Conservation (phyloP, 306 rosid species). For the Quercus rubra region DNA sequence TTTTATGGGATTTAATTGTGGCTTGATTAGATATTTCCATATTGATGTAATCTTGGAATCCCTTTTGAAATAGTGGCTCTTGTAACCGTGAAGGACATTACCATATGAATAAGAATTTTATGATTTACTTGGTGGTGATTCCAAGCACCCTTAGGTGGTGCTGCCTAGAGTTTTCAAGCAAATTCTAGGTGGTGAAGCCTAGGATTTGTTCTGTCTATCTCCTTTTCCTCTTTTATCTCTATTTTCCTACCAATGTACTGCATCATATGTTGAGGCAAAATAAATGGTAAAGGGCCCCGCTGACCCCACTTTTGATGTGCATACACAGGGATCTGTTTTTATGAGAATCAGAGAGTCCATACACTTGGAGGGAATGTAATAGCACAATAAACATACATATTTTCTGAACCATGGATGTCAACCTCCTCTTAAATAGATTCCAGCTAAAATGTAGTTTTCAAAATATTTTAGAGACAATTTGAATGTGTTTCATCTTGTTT, state of each 20-base stretch:
- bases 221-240: not conserved
- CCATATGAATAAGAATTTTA: too few species aligned
- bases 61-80: too few species aligned
- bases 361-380: not conserved
- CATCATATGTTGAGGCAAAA: not conserved
- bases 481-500: not conserved
- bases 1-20: too few species aligned
- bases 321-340: not conserved
- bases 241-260: too few species aligned
- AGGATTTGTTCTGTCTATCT: not conserved
- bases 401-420: not conserved
- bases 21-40: too few species aligned
- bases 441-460: not conserved
- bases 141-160: too few species aligned
- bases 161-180: too few species aligned
- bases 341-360: not conserved
- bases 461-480: not conserved
- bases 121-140: too few species aligned
- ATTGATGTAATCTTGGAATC: too few species aligned
- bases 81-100: too few species aligned
- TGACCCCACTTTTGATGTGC: too few species aligned
- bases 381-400: not conserved
- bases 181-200: too few species aligned
- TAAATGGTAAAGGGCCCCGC: not conserved
- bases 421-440: not conserved